Evolutionary conservation across 768 basidiomycete genomes (phyloP).

Genomic region (Leccinellum albellum): DNA sequence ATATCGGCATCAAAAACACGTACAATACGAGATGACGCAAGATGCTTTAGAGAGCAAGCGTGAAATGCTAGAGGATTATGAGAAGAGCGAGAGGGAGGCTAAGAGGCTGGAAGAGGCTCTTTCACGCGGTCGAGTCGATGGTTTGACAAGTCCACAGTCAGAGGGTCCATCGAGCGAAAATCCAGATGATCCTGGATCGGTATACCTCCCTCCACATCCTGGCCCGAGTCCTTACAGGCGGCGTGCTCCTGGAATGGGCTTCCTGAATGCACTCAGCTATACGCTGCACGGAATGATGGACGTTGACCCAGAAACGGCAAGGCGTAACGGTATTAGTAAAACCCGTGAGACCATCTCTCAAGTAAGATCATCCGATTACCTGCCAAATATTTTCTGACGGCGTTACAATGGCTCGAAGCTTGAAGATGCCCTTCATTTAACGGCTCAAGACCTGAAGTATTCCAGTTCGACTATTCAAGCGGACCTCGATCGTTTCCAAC

Average conservation of each 20-base stretch:
- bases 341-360: conserved; percentile 94
- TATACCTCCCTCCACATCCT: conserved; percentile 73
- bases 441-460: conserved; percentile 93
- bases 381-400: conserved; percentile 15
- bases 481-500: conserved; percentile 95
- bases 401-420: conserved; percentile 49
- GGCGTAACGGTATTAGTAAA: conserved; percentile 90
- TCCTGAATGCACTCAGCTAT: conserved; percentile 89
- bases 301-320: conserved; percentile 92
- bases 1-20: conserved; percentile 97
- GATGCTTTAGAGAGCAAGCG: conserved; percentile 82
- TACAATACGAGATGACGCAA: conserved; percentile 96
- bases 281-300: conserved; percentile 99
- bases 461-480: conserved; percentile 95
- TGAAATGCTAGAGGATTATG: conserved; percentile 82
- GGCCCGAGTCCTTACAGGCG: conserved; percentile 65
- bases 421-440: conserved; percentile 89
- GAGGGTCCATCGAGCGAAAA: conserved; percentile 34
- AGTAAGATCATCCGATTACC: conserved; percentile 41
- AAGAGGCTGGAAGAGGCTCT: conserved; percentile 86
- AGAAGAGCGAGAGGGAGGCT: conserved; percentile 91
- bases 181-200: conserved; percentile 42
- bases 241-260: conserved; percentile 74
- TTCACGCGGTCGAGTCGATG: conserved; percentile 47
- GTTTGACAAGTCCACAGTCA: conserved; percentile 18